These are phyloP conservation scores for Hypoxylon lienhwacheense DNA, from an alignment of 495 filamentous ascomycete species.

Conservation along the genomic window DNA sequence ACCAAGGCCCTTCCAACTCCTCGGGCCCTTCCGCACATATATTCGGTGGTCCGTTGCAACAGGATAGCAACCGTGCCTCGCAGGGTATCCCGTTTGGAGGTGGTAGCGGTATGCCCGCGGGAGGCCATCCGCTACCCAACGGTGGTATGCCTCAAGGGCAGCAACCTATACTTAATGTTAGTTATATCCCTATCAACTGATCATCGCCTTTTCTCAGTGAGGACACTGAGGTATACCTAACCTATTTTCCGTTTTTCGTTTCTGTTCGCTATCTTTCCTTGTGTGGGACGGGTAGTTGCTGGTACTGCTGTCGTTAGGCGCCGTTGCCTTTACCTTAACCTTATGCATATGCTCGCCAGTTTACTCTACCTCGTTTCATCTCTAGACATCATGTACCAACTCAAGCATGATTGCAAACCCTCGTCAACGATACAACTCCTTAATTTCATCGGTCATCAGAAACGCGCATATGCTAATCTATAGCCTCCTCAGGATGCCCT, in stretches of 20 bases:
- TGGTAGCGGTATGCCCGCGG: constrained; percentile 27
- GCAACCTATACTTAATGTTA: constrained; percentile 90
- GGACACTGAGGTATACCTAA: not conserved
- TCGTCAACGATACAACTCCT: too few species aligned
- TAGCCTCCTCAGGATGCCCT: constrained; percentile 73
- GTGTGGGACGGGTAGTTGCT: constrained; percentile 7
- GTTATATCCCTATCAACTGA: constrained; percentile 35
- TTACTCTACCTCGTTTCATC: not conserved
- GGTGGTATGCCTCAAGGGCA: constrained; percentile 73
- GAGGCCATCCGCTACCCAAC: constrained; percentile 41
- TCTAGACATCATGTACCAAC: not conserved
- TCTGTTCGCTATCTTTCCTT: not conserved
- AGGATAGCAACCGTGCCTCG: constrained; percentile 48
- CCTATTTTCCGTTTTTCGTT: not conserved
- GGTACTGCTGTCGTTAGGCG: constrained; percentile 1
- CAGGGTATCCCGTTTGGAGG: constrained; percentile 52
- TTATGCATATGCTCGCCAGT: not conserved
- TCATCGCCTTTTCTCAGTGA: constrained; percentile 1
- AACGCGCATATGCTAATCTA: constrained; percentile 25
- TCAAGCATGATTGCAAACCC: not conserved
- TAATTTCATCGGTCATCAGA: too few species aligned
- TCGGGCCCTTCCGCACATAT: constrained; percentile 42
- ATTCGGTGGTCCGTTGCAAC: constrained; percentile 55
- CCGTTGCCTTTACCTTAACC: not conserved
- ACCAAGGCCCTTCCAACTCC: constrained; percentile 42